Evolutionary conservation across 441 rosid genomes (phyloP).

Genomic region (Gossypium schwendimanii): DNA sequence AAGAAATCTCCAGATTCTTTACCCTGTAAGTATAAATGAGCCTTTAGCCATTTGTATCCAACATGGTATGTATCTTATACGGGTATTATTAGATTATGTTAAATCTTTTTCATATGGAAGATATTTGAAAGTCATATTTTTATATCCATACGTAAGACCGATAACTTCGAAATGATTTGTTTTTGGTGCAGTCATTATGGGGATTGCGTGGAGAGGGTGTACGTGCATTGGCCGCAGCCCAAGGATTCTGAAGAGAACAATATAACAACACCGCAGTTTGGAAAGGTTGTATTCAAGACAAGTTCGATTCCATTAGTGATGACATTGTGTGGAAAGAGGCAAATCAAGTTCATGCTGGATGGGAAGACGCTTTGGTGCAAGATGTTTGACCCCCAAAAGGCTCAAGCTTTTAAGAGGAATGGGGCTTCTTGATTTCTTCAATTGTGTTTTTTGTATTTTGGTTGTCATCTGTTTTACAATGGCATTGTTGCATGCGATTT

Average conservation of each 20-base stretch:
- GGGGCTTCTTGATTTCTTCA: background rate
- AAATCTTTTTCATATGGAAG: too few species aligned
- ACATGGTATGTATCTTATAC: too few species aligned
- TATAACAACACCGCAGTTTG: background rate
- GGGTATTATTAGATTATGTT: too few species aligned
- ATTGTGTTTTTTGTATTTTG: too few species aligned
- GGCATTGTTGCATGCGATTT: too few species aligned
- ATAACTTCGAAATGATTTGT: background rate
- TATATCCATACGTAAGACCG: too few species aligned
- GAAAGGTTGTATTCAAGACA: background rate
- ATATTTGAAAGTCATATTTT: too few species aligned
- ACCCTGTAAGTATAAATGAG: constrained; percentile 15
- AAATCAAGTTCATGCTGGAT: background rate
- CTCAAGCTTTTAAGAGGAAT: background rate
- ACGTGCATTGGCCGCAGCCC: constrained; percentile 29
- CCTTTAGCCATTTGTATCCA: background rate
- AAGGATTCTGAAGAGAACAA: background rate
- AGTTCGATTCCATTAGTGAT: background rate
- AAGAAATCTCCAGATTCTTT: constrained; percentile 26
- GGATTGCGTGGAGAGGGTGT: constrained; percentile 29
- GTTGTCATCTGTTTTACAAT: too few species aligned
- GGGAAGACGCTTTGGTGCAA: constrained; percentile 4
- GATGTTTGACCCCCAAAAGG: constrained; percentile 19
- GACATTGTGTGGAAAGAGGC: background rate
- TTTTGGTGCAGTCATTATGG: constrained; percentile 24